A percentile compares a stretch with the other conserved stretches of the same genome.
phyloP scores from a whole-genome alignment of 306 rosid species.

The Lathyrus tuberosus region DNA sequence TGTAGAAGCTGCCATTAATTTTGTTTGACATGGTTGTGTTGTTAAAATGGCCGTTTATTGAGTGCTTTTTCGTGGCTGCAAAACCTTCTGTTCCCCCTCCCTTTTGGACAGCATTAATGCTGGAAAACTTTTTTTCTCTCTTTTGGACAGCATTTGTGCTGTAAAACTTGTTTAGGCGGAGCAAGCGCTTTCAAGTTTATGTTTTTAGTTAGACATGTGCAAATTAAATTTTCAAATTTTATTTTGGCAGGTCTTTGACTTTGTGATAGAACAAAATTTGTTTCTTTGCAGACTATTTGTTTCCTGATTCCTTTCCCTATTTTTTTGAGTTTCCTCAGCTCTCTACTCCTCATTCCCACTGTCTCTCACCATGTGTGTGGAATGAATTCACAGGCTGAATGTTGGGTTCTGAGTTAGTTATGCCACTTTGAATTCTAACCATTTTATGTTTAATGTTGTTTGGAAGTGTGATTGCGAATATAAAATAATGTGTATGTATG shows the following conservation, averaged over 20 bases:
- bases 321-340: neutral
- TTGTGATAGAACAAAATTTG: neutral
- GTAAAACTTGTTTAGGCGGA: conserved; percentile 31
- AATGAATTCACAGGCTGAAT: neutral
- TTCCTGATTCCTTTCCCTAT: neutral
- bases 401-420: neutral
- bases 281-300: neutral
- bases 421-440: neutral
- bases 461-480: neutral
- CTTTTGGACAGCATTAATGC: neutral
- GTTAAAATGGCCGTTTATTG: conserved; percentile 34
- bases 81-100: neutral
- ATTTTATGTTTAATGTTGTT: neutral
- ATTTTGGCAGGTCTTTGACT: neutral
- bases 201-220: conserved; percentile 21
- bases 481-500: neutral
- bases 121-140: neutral
- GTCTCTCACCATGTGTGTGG: neutral
- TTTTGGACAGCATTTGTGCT: conserved; percentile 8
- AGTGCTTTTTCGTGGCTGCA: neutral
- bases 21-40: conserved; percentile 28
- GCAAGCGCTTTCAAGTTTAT: conserved; percentile 4
- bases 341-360: neutral
- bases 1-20: conserved; percentile 38
- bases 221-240: conserved; percentile 31